Evolutionary conservation across 345 rosid genomes (phyloP), one percentile per base, ranked within the genome.

Genomic region (Lepidium sativum): DNA sequence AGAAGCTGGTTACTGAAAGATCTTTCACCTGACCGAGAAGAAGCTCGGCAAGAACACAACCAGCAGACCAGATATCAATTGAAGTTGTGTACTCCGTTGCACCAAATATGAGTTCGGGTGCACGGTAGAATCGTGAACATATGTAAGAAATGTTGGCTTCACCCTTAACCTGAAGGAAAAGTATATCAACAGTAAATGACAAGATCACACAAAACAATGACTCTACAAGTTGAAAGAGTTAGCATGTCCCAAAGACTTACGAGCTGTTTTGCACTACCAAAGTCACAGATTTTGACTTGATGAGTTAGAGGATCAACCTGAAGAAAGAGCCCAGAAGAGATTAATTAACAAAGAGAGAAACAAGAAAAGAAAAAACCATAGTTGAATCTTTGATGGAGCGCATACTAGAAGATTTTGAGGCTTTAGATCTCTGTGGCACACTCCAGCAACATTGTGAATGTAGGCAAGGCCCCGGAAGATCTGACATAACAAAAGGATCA

Each of bases 261-360:
- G 5, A 89, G 82, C 78, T 83, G 86, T 86, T 89, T 89, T 23
- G 97, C 97, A 54, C 97, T 89, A 54, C 97, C 97, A 82, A 89
- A 89, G 78, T 89, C 97, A 40, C 97, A 85, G 64, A 83, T 77
- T 69, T 83, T 83, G 65, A 80, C 87, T 68, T 80, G 87, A 61
- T 83, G 87, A 9, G 91, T 86, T n/a, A 83, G 89, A 53, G 97
- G 97, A 82, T 89, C 97, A 77, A 89, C 97, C 97, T 89, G 69
- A 42, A 45, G 32, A 76, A 41, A 63, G 20, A 42, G 42, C 31
- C 37, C 39, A 58, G 20, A 23, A 54, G 31, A 18, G 17, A 9
- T 40, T 60, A 48, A 25, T 57, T 34, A 53, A 21, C 15, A 62
- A 69, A 56, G 14, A 55, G 42, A 25, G 17, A 55, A 45, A 47